Evolutionary conservation across 768 basidiomycete species (phyloP).

Genomic region (Mrakia frigida): DNA sequence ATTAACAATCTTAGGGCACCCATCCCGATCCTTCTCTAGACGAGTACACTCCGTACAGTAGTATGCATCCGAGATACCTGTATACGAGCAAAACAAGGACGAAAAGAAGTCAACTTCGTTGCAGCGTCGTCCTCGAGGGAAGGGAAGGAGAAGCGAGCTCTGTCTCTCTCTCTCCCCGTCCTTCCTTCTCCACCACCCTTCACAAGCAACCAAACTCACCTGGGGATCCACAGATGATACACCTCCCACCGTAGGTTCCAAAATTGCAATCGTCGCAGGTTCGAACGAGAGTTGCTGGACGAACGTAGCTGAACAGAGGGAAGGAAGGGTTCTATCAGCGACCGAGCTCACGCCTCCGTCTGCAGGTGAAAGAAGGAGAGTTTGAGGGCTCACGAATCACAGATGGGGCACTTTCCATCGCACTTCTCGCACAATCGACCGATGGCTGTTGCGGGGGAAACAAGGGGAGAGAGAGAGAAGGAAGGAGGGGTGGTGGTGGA

Average conservation of each 20-base stretch:
- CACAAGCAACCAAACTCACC: slow-evolving; percentile 52
- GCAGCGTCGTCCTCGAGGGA: neutral
- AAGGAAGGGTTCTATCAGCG: neutral
- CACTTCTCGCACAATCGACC: slow-evolving; percentile 98
- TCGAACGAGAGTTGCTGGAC: slow-evolving; percentile 93
- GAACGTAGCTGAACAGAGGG: slow-evolving; percentile 68
- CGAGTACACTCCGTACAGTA: slow-evolving; percentile 98
- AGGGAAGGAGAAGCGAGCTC: neutral
- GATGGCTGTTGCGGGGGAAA: slow-evolving; percentile 58
- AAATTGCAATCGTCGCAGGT: slow-evolving; percentile 99
- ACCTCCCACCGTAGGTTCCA: slow-evolving; percentile 88
- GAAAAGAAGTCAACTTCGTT: no score
- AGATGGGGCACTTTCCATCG: slow-evolving; percentile 78
- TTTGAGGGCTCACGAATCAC: slow-evolving; percentile 25
- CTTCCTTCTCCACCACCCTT: neutral
- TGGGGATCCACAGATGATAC: slow-evolving; percentile 94
- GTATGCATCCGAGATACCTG: slow-evolving; percentile 97
- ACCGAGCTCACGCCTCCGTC: neutral
- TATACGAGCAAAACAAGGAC: neutral
- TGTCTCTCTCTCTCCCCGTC: neutral
- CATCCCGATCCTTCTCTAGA: slow-evolving; percentile 93
- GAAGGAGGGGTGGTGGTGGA: slow-evolving; percentile 11
- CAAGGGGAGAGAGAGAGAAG: neutral
- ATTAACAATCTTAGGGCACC: slow-evolving; percentile 97
- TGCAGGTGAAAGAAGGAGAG: neutral